Base-by-base conservation (phyloP, 2,329 filamentous ascomycete species). In the Colletotrichum sp. region DNA sequence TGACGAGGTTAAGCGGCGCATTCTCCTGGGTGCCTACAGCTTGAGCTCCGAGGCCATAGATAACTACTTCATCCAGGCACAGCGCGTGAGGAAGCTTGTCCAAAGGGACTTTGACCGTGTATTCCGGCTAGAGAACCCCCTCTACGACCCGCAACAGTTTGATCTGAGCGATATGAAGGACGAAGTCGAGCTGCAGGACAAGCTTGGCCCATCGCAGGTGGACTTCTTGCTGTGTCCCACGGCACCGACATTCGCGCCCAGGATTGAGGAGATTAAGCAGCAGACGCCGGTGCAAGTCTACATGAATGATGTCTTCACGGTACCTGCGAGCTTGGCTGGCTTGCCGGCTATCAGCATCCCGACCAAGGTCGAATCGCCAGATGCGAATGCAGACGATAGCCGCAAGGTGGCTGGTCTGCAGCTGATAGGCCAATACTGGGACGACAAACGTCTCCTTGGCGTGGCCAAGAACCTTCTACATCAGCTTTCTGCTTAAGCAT, bases 21-120 rank as follows among this genome's bases (percentile, higher is more conserved):
- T 99, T 75, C 86, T 99, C 10, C 90, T 99, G 0, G 97, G 97
- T 18, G 93, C 96, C 0, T 99, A 98, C 83, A 96, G 93, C 55
- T 89, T 99, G 68, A 98, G 95, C 84, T 96, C 96, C 1, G 92
- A 94, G 77, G 96, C 96, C 12, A 97, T 98, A 81, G 94, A 98
- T 84, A 99, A 99, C 83, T 98, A 99, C 85, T 99, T 99, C 81
- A 91, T 98, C 77, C 94, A 98, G 83, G 97, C 97, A 62, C 97
- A 99, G 85, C 94, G 93, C 78, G 92, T 98, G 52, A 93, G 97
- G 2, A 90, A 95, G 71, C 88, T 98, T 21, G 95, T 99, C 3
- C 94, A 97, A 82, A 87, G 88, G 39, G 97, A 99, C 81, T 99
- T 99, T 83, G 92, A 99, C 84, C 86, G 89, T 3, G 93, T 95